Evolutionary conservation across 129 eudicot genomes (phyloP).

Genomic region (Ambrosia trifida): DNA sequence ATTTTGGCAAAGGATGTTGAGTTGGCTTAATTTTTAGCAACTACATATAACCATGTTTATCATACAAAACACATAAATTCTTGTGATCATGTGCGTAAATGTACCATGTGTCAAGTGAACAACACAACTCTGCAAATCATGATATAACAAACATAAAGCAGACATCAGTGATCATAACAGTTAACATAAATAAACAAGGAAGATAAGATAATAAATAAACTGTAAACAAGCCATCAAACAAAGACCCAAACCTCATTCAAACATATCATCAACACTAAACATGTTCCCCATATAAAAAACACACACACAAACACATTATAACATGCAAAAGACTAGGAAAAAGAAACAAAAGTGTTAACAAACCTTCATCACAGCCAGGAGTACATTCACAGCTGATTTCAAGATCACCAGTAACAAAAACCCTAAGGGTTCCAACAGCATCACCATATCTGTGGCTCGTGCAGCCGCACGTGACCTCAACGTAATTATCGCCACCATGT

Average conservation of each 20-base stretch:
- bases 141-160: neutral
- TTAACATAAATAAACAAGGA: slow-evolving; percentile 13
- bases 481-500: slow-evolving; percentile 50
- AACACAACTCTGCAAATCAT: slow-evolving; percentile 9
- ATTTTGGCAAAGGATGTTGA: neutral
- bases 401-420: slow-evolving; percentile 60
- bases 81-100: slow-evolving; percentile 3
- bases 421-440: slow-evolving; percentile 82
- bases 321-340: slow-evolving; percentile 27
- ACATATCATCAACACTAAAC: slow-evolving; percentile 51
- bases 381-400: slow-evolving; percentile 70
- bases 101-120: neutral
- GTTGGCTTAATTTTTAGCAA: neutral
- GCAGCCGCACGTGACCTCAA: slow-evolving; percentile 78
- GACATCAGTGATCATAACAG: neutral
- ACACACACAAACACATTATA: slow-evolving; percentile 16
- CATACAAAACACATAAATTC: neutral
- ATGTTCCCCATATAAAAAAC: slow-evolving; percentile 14
- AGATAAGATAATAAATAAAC: neutral
- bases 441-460: slow-evolving; percentile 79
- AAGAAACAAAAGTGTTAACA: neutral
- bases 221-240: neutral
- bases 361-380: slow-evolving; percentile 76
- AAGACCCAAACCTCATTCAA: slow-evolving; percentile 25
- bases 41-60: slow-evolving; percentile 2